Percentiles rank a stretch among this genome's conserved stretches.
Evolutionary conservation across 495 filamentous ascomycete species (phyloP).

Genomic region (Amniculicola lignicola): DNA sequence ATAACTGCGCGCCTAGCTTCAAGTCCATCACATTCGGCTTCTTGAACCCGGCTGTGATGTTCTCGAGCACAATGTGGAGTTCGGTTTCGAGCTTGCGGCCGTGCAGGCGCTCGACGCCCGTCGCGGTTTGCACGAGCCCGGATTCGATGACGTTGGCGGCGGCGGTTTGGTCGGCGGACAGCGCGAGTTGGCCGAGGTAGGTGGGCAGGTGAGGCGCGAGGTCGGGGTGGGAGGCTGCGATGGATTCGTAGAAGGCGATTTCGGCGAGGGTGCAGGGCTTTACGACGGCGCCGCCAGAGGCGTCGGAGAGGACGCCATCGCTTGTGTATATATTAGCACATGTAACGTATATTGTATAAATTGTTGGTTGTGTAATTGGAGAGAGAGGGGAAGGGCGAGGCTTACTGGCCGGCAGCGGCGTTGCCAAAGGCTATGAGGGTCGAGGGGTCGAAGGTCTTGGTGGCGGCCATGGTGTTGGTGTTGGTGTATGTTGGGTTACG

Average conservation of each 20-base stretch:
- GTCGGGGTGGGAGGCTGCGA: slow-evolving; percentile 58
- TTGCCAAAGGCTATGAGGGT: slow-evolving; percentile 67
- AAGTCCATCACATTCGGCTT: slow-evolving; percentile 92
- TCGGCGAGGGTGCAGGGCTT: slow-evolving; percentile 90
- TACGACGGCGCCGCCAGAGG: slow-evolving; percentile 80
- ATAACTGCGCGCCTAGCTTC: slow-evolving; percentile 82
- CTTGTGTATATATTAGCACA: slow-evolving; percentile 47
- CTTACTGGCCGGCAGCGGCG: slow-evolving; percentile 93
- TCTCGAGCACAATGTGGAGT: slow-evolving; percentile 80
- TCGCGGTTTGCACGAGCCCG: slow-evolving; percentile 37
- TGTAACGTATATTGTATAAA: background rate
- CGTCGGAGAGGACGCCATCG: slow-evolving; percentile 85
- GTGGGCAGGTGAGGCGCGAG: slow-evolving; percentile 79
- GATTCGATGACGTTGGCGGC: slow-evolving; percentile 22
- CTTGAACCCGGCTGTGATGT: slow-evolving; percentile 75
- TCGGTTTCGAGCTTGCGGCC: slow-evolving; percentile 57
- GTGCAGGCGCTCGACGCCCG: slow-evolving; percentile 46
- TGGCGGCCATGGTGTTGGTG: slow-evolving; percentile 15
- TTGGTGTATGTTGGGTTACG: no score
- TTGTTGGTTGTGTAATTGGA: background rate
- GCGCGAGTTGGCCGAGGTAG: slow-evolving; percentile 72
- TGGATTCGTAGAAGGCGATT: slow-evolving; percentile 87
- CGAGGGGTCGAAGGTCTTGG: slow-evolving; percentile 35
- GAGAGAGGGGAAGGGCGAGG: slow-evolving; percentile 31
- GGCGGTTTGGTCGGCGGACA: slow-evolving; percentile 37